Evolutionary conservation across 371 early-diverging fungal genomes (phyloP).

Genomic region (Parasitella parasitica): DNA sequence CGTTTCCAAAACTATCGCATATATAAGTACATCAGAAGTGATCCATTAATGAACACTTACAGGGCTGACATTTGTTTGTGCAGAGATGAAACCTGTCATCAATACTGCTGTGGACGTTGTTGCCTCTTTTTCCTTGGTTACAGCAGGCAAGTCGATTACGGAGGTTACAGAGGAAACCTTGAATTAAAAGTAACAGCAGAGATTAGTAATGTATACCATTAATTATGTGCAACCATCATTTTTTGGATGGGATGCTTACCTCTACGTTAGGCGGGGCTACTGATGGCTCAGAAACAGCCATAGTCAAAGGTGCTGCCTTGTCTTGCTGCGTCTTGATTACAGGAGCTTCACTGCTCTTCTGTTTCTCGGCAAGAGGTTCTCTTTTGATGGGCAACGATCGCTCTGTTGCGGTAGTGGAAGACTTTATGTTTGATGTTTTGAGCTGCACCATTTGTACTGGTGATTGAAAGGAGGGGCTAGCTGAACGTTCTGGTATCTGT

Average conservation of each 20-base stretch:
- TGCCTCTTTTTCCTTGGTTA: no score
- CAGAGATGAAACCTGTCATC: conserved; percentile 29
- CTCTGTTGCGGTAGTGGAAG: not conserved
- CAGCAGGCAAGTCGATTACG: no score
- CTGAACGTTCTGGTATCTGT: not conserved
- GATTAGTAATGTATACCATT: not conserved
- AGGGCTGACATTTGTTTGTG: conserved; percentile 28
- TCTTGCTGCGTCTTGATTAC: not conserved
- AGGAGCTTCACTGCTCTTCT: not conserved
- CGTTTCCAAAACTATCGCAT: conserved; percentile 42
- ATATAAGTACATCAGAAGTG: not conserved
- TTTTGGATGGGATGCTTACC: not conserved
- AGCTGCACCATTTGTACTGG: not conserved
- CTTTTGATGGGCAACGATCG: not conserved
- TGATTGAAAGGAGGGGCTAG: not conserved
- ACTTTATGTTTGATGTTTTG: not conserved
- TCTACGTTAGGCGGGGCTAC: not conserved
- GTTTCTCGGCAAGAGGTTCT: not conserved
- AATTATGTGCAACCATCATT: not conserved
- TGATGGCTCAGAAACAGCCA: not conserved
- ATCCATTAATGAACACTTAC: conserved; percentile 5
- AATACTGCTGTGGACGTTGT: not conserved
- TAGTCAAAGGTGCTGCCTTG: not conserved
- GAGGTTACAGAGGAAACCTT: not conserved
- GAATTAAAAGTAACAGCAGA: not conserved